Percentiles rank a stretch among this genome's conserved stretches.
phyloP scores from a whole-genome alignment of 163 green algal species.

The Coccomyxa subellipsoidea region DNA sequence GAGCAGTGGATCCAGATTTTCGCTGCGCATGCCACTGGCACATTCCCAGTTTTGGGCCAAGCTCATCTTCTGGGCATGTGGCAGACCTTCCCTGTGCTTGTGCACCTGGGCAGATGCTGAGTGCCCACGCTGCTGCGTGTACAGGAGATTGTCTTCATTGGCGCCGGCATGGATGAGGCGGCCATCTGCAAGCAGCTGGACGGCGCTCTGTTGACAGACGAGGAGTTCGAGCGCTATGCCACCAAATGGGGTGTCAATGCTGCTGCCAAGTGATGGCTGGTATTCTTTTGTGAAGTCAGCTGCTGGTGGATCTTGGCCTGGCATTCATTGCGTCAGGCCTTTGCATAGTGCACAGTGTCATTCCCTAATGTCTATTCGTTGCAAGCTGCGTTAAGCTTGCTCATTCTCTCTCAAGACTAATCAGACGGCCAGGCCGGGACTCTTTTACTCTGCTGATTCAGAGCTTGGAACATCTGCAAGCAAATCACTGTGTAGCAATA shows the following conservation, averaged over 20 bases:
- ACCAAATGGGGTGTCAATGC: constrained; percentile 34
- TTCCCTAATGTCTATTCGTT: neutral
- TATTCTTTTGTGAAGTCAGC: no score
- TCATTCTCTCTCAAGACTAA: neutral
- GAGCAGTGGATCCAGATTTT: no score
- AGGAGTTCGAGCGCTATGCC: constrained; percentile 68
- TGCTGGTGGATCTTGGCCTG: no score
- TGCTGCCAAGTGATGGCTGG: neutral
- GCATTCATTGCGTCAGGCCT: neutral
- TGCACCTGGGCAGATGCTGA: neutral
- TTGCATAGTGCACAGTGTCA: neutral
- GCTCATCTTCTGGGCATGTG: no score
- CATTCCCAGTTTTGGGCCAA: no score
- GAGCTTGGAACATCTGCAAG: neutral
- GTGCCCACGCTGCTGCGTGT: neutral
- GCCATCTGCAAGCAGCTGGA: constrained; percentile 77
- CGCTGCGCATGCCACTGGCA: no score
- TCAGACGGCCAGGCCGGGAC: neutral
- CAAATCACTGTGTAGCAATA: neutral
- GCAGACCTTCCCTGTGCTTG: no score
- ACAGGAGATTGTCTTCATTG: constrained; percentile 72
- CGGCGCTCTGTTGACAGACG: constrained; percentile 75
- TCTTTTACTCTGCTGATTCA: neutral
- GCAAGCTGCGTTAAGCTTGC: no score
- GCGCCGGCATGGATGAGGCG: constrained; percentile 62